Conservation (phyloP, 371 early-diverging fungal species). For the Mortierella sp. region DNA sequence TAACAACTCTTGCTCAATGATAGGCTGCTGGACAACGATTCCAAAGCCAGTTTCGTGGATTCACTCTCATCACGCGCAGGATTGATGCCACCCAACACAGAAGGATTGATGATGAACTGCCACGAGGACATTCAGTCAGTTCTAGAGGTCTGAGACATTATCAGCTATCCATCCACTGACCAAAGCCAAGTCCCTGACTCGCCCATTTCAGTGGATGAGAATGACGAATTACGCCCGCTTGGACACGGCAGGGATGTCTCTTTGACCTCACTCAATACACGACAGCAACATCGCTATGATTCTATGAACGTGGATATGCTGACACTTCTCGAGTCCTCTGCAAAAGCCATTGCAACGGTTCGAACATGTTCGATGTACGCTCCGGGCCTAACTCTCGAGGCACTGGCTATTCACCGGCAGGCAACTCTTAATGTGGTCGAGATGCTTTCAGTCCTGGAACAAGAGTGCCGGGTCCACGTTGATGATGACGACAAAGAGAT, state of each 20-base stretch:
- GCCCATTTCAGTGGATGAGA: slow-evolving; percentile 23
- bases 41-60: slow-evolving; percentile 35
- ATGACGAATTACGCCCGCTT: slow-evolving; percentile 19
- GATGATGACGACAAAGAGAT: slow-evolving; percentile 9
- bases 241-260: slow-evolving; percentile 37
- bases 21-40: slow-evolving; percentile 12
- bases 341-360: slow-evolving; percentile 55
- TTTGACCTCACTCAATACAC: slow-evolving; percentile 18
- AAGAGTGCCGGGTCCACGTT: slow-evolving; percentile 36
- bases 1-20: slow-evolving; percentile 3
- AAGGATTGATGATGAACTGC: slow-evolving; percentile 39
- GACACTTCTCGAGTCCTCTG: slow-evolving; percentile 46
- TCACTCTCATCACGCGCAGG: slow-evolving; percentile 36
- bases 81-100: slow-evolving; percentile 41
- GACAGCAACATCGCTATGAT: slow-evolving; percentile 28
- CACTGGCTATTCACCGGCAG: slow-evolving; percentile 43
- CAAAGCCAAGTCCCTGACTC: slow-evolving; percentile 28
- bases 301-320: slow-evolving; percentile 44
- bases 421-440: slow-evolving; percentile 52
- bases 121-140: slow-evolving; percentile 52
- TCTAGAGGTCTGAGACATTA: slow-evolving; percentile 54
- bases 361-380: slow-evolving; percentile 55
- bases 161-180: slow-evolving; percentile 41
- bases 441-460: slow-evolving; percentile 53
- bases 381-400: slow-evolving; percentile 31